Evolutionary conservation across 805 yeast species (phyloP).

Genomic region (Wickerhamomyces rabaulensis): DNA sequence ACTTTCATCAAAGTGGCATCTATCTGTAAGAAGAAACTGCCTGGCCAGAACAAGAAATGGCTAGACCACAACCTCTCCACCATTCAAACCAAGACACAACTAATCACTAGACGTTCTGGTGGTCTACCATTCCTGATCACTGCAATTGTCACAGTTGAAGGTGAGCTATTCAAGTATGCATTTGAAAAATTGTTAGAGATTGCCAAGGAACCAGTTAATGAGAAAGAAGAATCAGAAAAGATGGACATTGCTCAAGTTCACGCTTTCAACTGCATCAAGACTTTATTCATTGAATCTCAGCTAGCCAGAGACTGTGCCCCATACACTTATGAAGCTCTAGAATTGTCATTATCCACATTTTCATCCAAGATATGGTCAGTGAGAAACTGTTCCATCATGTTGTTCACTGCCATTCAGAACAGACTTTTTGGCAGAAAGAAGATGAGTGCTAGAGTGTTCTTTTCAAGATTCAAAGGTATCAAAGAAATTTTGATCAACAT

Average conservation of each 20-base stretch:
- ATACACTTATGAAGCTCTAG: constrained; percentile 53
- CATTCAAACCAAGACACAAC: constrained; percentile 54
- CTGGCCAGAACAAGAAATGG: constrained; percentile 50
- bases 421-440: constrained; percentile 66
- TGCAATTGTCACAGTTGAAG: constrained; percentile 51
- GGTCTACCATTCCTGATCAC: constrained; percentile 81
- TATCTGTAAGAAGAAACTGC: constrained; percentile 39
- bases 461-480: constrained; percentile 55
- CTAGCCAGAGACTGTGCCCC: constrained; percentile 48
- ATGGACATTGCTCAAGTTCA: constrained; percentile 88
- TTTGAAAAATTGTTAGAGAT: constrained; percentile 47
- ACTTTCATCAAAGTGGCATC: constrained; percentile 64
- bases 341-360: constrained; percentile 58
- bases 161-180: constrained; percentile 42
- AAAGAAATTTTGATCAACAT: constrained; percentile 42
- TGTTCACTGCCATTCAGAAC: constrained; percentile 79
- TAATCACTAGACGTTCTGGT: constrained; percentile 85
- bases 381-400: constrained; percentile 89
- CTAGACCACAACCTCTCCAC: constrained; percentile 46
- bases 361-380: constrained; percentile 74
- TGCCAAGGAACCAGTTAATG: constrained; percentile 45
- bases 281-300: constrained; percentile 65
- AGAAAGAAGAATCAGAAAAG: constrained; percentile 43
- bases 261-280: constrained; percentile 81
- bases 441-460: constrained; percentile 62